A percentile compares a stretch with the other conserved stretches of the same genome.
These are phyloP conservation scores for Daldinia loculata DNA, from an alignment of 495 filamentous ascomycete species.

Conservation along the genomic window DNA sequence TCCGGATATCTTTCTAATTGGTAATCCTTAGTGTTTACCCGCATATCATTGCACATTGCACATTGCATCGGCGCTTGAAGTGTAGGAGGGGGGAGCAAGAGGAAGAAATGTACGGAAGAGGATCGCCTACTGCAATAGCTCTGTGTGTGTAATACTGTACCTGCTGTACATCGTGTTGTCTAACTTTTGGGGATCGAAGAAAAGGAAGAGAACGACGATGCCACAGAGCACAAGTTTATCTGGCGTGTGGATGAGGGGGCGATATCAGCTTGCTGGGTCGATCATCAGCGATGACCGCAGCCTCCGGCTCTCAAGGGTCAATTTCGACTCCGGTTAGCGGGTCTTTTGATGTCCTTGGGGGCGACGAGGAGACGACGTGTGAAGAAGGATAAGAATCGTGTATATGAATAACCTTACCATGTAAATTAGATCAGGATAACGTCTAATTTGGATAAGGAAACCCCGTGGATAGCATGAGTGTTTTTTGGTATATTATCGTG, in stretches of 20 bases:
- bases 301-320: slow-evolving; percentile 27
- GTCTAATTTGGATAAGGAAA: slow-evolving; percentile 16
- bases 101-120: slow-evolving; percentile 16
- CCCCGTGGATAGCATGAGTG: slow-evolving; percentile 15
- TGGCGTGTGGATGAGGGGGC: slow-evolving; percentile 37
- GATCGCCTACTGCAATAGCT: slow-evolving; percentile 4
- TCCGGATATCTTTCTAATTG: slow-evolving; percentile 5
- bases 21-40: slow-evolving; percentile 27
- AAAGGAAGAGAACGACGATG: slow-evolving; percentile 10
- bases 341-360: slow-evolving; percentile 7
- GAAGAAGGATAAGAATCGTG: slow-evolving; percentile 23
- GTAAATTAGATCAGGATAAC: slow-evolving; percentile 19
- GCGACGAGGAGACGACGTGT: slow-evolving; percentile 33
- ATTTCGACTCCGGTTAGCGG: slow-evolving; percentile 10
- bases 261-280: slow-evolving; percentile 27
- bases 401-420: slow-evolving; percentile 31
- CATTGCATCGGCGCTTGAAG: slow-evolving; percentile 27
- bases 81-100: slow-evolving; percentile 2
- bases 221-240: slow-evolving; percentile 21
- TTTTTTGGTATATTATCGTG: background rate
- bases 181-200: background rate
- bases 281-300: slow-evolving; percentile 25
- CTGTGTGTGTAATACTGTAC: slow-evolving; percentile 34
- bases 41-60: slow-evolving; percentile 34
- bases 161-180: slow-evolving; percentile 37